Evolutionary conservation across 345 rosid genomes (phyloP), one percentile per base, ranked within the genome.

Genomic region (Jatropha curcas): DNA sequence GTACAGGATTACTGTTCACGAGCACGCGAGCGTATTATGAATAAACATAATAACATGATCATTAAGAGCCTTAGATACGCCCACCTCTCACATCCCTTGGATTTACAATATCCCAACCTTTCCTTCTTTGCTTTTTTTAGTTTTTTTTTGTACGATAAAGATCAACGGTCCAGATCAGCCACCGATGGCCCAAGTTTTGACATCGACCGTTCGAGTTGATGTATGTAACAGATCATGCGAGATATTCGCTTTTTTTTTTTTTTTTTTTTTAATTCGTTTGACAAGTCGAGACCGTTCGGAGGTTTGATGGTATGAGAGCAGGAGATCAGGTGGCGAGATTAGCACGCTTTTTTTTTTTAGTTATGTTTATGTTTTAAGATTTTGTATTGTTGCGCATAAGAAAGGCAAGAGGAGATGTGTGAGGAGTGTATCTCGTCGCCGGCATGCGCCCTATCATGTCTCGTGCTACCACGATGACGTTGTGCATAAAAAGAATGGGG

Each of bases 11-110:
- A 79, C 83, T 84, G 74, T 81, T 84, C 80, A 79, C 46, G 45
- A 22, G 83, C 84, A 84, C 80, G 87, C 87, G 67, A 25, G 76
- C 14, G 80, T 68, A 66, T 77, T 61, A 19, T 19, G 52, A 48
- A 19, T 7, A 71, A 64, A 68, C 71, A 78, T 79, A 19, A 76
- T 68, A 79, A 76, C 83, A 65, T 76, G 75, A 84, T 81, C 77
- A 76, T 78, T 73, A 72, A 67, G 35, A 64, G 48, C 48, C 25
- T 48, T 22, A n/a, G n/a, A n/a, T n/a, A 68, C 73, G 11, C 53
- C 62, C 56, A 19, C 77, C 70, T 68, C 75, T 71, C 83, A 68
- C 73, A 33, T 74, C 79, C 51, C n/a, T 39, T 43, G 19, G 67
- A 73, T 74, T 60, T n/a, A 10, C 70, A 41, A 51, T 65, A 69